phyloP scores from a whole-genome alignment of 2,329 filamentous ascomycete species.

The Geosmithia putterillii region DNA sequence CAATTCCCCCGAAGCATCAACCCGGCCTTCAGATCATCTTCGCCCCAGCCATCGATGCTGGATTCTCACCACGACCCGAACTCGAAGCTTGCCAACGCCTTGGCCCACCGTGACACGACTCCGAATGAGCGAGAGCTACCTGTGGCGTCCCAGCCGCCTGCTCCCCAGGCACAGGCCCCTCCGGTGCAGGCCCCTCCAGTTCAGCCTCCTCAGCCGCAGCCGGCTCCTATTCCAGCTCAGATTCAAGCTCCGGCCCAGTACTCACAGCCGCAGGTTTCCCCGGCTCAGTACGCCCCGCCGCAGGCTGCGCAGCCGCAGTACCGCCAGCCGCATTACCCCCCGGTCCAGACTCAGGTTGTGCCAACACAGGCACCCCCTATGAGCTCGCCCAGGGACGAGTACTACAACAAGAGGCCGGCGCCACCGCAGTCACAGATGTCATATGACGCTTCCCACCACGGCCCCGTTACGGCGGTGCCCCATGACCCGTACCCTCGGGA shows the following conservation, averaged over 20 bases:
- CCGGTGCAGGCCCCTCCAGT: constrained; percentile 6
- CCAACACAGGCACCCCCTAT: constrained; percentile 6
- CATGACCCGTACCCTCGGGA: constrained; percentile 92
- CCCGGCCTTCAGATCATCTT: constrained; percentile 88
- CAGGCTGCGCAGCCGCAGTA: constrained; percentile 4
- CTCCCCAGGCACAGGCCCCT: constrained; percentile 9
- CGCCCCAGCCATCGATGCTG: constrained; percentile 84
- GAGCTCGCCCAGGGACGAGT: constrained; percentile 12
- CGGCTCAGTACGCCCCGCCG: not conserved
- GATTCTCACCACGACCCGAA: constrained; percentile 87
- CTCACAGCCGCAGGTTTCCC: not conserved
- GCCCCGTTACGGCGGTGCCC: constrained; percentile 57
- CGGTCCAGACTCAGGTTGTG: constrained; percentile 1
- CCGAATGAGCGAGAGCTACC: constrained; percentile 36
- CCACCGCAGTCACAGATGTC: constrained; percentile 8
- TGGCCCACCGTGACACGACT: constrained; percentile 44
- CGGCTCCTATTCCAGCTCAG: constrained; percentile 5
- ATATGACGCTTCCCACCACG: constrained; percentile 40
- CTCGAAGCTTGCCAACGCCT: constrained; percentile 55
- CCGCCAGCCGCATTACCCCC: constrained; percentile 5
- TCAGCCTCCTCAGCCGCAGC: constrained; percentile 5
- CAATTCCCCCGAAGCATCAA: constrained; percentile 95
- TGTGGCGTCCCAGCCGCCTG: constrained; percentile 33
- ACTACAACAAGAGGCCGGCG: constrained; percentile 9
- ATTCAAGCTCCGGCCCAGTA: not conserved